These are phyloP conservation scores for Ophiobolus disseminans DNA, from an alignment of 2,329 filamentous ascomycete species.

Conservation along the genomic window DNA sequence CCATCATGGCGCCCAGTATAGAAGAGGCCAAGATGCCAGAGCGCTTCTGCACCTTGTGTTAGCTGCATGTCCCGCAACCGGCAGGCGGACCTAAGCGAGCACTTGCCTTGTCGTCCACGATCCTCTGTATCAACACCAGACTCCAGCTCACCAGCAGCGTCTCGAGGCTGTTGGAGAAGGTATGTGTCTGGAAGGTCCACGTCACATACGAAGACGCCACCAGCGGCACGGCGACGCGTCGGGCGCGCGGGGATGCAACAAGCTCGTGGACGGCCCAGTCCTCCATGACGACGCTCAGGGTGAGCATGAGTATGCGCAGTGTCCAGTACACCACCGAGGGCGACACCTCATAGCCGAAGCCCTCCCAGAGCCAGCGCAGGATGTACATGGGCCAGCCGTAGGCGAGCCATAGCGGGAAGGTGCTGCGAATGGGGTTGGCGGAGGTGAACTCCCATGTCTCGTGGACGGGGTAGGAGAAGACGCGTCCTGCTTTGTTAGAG, in stretches of 20 bases:
- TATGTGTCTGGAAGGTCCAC: slow-evolving; percentile 98
- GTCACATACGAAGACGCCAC: slow-evolving; percentile 97
- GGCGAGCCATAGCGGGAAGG: slow-evolving; percentile 94
- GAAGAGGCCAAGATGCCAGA: slow-evolving; percentile 78
- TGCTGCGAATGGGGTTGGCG: slow-evolving; percentile 86
- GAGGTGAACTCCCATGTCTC: slow-evolving; percentile 96
- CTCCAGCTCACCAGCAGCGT: slow-evolving; percentile 93
- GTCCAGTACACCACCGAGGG: slow-evolving; percentile 91
- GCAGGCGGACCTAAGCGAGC: slow-evolving; percentile 42
- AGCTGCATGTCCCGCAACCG: slow-evolving; percentile 36
- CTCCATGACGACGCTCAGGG: slow-evolving; percentile 92
- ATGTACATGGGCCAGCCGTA: slow-evolving; percentile 95
- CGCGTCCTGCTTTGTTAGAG: slow-evolving; percentile 68
- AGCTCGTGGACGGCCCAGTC: slow-evolving; percentile 98
- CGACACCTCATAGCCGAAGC: slow-evolving; percentile 79
- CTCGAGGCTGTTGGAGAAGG: slow-evolving; percentile 97
- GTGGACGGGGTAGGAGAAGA: slow-evolving; percentile 89
- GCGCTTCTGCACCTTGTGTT: slow-evolving; percentile 64
- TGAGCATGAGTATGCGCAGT: slow-evolving; percentile 87
- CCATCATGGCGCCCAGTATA: slow-evolving; percentile 78
- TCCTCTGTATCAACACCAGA: slow-evolving; percentile 87
- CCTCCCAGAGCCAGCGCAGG: slow-evolving; percentile 90
- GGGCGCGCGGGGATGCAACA: slow-evolving; percentile 73
- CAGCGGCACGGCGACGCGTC: slow-evolving; percentile 77
- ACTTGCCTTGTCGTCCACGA: slow-evolving; percentile 78